Conservation (phyloP, 2,329 filamentous ascomycete species). For the Calonectria ilicicola region DNA sequence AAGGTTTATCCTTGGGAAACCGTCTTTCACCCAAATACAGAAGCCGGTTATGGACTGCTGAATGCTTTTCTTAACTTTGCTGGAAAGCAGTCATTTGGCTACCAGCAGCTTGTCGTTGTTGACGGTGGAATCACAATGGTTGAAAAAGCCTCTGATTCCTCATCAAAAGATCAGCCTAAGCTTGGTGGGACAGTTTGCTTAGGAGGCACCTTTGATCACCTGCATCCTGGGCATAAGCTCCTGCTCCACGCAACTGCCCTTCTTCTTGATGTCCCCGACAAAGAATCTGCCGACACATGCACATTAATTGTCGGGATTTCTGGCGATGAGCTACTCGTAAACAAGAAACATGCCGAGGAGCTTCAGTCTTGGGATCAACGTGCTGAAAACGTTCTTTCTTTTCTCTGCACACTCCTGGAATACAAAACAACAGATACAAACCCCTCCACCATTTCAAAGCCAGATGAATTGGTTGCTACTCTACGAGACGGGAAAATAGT, state of each 20-base stretch:
- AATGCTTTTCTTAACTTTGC: constrained; percentile 59
- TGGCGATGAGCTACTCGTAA: constrained; percentile 84
- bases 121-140: constrained; percentile 64
- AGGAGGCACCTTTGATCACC: constrained; percentile 95
- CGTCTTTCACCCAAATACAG: constrained; percentile 75
- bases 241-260: constrained; percentile 89
- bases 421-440: constrained; percentile 48
- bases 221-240: constrained; percentile 96
- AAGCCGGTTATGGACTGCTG: constrained; percentile 71
- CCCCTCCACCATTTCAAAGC: constrained; percentile 24
- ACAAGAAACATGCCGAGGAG: constrained; percentile 87
- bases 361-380: constrained; percentile 85
- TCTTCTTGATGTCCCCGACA: constrained; percentile 67
- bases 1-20: constrained; percentile 70
- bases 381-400: constrained; percentile 76
- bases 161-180: constrained; percentile 9
- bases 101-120: constrained; percentile 64
- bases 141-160: neutral
- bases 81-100: constrained; percentile 60
- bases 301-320: constrained; percentile 88
- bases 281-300: constrained; percentile 55
- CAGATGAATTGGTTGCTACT: constrained; percentile 54
- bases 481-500: constrained; percentile 71
- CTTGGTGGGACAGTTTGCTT: constrained; percentile 70
- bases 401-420: constrained; percentile 74